These are phyloP conservation scores for Cryptosporidium xiaoi DNA, from an alignment of 169 alveolate species.

Conservation along the genomic window DNA sequence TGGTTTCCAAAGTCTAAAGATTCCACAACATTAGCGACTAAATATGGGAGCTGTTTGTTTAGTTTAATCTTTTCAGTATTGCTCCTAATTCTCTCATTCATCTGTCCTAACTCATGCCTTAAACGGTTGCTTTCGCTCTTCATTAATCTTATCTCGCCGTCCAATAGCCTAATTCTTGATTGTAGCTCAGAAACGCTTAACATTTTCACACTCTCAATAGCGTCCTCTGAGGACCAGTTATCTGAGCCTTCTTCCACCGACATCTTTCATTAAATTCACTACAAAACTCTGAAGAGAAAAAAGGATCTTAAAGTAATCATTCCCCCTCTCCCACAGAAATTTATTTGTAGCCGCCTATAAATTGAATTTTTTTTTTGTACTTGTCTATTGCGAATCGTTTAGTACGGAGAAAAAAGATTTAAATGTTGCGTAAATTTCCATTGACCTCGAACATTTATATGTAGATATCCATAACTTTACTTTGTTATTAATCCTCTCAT, in stretches of 20 bases:
- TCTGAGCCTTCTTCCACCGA: constrained; percentile 27
- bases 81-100: constrained; percentile 90
- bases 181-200: constrained; percentile 47
- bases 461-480: no score
- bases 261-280: constrained; percentile 11
- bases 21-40: constrained; percentile 98
- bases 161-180: constrained; percentile 43
- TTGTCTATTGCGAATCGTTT: neutral
- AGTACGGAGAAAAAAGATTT: neutral
- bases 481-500: no score
- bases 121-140: constrained; percentile 90
- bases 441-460: no score
- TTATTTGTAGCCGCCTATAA: constrained; percentile 38
- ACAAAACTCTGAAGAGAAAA: neutral
- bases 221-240: constrained; percentile 72
- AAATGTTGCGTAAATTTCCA: no score
- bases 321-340: constrained; percentile 30
- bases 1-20: constrained; percentile 79
- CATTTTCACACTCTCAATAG: constrained; percentile 55
- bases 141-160: constrained; percentile 84
- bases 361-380: neutral
- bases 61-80: constrained; percentile 94
- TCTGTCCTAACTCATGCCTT: constrained; percentile 87
- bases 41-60: constrained; percentile 97
- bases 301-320: neutral